Evolutionary conservation across 306 rosid species (phyloP), one percentile per base, ranked within the genome.

Genomic region (Oxytropis ochrocephala): DNA sequence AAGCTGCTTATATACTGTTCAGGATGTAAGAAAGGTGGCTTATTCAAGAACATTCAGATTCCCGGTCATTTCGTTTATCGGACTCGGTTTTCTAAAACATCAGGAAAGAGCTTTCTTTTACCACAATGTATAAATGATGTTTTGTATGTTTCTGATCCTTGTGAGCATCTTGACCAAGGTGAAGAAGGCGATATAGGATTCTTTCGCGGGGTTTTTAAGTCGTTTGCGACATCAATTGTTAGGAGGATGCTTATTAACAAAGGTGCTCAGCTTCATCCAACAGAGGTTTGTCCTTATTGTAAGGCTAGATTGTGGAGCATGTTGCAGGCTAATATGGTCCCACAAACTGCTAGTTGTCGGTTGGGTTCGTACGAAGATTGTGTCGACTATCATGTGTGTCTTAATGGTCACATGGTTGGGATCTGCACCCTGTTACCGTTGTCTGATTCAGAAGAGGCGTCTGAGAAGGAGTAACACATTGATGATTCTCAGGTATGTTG

Each of bases 141-240:
- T 69, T 70, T 94, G 64, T 94, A 91, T 58, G 99, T 91, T 52
- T 91, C 95, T 81, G 99, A 94, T 67, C 99, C 97, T 59, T 94
- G 99, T 46, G 97, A 91, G 78, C 99, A 94, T 87, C 92, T 88
- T 70, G 91, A 91, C 73, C 89, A 91, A 85, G 96, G 96, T n/a
- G 99, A 91, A 43, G 98, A 85, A 30, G 99, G 99, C n/a, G 99
- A 94, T 75, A 72, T 94, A 57, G 99, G 99, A 46, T 94, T 94
- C 76, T 91, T 87, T 68, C 85, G 96, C 0, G 99, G 99, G 47
- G 74, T 94, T 73, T 94, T 94, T 73, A 91, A 91, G 90, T 91
- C 99, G 0, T 94, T 94, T 69, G 75, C 96, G 4, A 70, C 84
- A 17, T 85, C 99, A 14, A 87, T 88, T 73, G 91, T 87, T 18